phyloP scores from a whole-genome alignment of 2,329 filamentous ascomycete genomes.

The Calonectria hongkongensis region DNA sequence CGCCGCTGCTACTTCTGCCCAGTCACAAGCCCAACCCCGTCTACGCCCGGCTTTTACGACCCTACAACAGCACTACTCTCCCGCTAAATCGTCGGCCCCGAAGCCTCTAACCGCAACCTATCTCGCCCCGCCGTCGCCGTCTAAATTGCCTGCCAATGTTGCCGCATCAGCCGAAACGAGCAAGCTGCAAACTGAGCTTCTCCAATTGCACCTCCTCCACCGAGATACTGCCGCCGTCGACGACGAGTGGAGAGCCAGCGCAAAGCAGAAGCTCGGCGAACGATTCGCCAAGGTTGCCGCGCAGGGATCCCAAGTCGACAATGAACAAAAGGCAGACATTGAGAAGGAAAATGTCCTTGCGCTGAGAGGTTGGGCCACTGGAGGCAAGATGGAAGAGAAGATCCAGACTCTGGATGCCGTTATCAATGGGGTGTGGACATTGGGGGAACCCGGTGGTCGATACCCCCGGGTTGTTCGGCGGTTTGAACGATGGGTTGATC shows the following conservation, averaged over 20 bases:
- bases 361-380: conserved; percentile 69
- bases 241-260: conserved; percentile 74
- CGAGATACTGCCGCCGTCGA: conserved; percentile 68
- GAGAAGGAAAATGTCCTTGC: conserved; percentile 72
- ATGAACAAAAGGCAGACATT: conserved; percentile 64
- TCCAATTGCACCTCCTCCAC: conserved; percentile 80
- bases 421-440: conserved; percentile 73
- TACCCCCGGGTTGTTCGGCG: conserved; percentile 72
- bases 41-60: conserved; percentile 76
- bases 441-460: conserved; percentile 74
- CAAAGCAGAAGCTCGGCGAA: conserved; percentile 66
- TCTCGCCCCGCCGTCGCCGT: conserved; percentile 76
- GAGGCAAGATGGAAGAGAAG: conserved; percentile 70
- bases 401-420: conserved; percentile 75
- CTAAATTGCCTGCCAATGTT: conserved; percentile 76
- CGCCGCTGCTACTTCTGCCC: conserved; percentile 42
- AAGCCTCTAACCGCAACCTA: conserved; percentile 77
- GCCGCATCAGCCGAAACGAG: conserved; percentile 75
- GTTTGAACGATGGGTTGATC: conserved; percentile 77
- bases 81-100: conserved; percentile 75
- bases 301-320: conserved; percentile 59
- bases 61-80: conserved; percentile 80
- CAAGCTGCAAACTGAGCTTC: conserved; percentile 77
- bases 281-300: conserved; percentile 65
- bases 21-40: conserved; percentile 56